phyloP scores from a whole-genome alignment of 345 rosid genomes.

The Brassica nigra region DNA sequence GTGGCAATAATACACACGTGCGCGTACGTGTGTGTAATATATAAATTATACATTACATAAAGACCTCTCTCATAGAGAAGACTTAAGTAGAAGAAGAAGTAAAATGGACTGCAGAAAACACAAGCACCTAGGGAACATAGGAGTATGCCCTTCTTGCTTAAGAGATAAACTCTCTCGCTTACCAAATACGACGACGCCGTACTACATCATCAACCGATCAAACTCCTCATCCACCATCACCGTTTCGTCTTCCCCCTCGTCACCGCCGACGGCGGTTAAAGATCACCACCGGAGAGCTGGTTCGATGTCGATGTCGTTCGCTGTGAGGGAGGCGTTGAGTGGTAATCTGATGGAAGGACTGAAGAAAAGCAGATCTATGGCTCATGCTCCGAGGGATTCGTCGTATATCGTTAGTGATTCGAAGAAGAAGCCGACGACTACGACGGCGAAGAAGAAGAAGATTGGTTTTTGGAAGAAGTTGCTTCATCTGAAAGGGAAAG shows the following conservation, averaged over 20 bases:
- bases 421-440: constrained; percentile 35
- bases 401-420: constrained; percentile 37
- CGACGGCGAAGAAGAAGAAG: constrained; percentile 28
- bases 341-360: constrained; percentile 44
- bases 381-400: constrained; percentile 44
- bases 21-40: not conserved
- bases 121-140: constrained; percentile 31
- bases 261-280: constrained; percentile 5
- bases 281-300: constrained; percentile 46
- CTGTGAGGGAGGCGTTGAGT: constrained; percentile 37
- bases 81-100: not conserved
- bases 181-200: constrained; percentile 32
- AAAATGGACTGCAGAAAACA: constrained; percentile 43
- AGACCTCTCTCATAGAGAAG: not conserved
- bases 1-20: constrained; percentile 29
- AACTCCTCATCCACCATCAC: constrained; percentile 1
- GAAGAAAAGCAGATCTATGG: constrained; percentile 83
- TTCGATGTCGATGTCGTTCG: constrained; percentile 49
- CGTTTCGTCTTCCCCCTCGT: constrained; percentile 32
- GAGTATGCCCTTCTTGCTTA: constrained; percentile 39
- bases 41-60: not conserved
- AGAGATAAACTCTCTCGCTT: constrained; percentile 30
- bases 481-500: constrained; percentile 53
- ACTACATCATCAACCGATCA: constrained; percentile 26
- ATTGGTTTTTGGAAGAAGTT: constrained; percentile 73